These are phyloP conservation scores for Botrytis elliptica DNA, from an alignment of 2,329 filamentous ascomycete species.

Conservation along the genomic window DNA sequence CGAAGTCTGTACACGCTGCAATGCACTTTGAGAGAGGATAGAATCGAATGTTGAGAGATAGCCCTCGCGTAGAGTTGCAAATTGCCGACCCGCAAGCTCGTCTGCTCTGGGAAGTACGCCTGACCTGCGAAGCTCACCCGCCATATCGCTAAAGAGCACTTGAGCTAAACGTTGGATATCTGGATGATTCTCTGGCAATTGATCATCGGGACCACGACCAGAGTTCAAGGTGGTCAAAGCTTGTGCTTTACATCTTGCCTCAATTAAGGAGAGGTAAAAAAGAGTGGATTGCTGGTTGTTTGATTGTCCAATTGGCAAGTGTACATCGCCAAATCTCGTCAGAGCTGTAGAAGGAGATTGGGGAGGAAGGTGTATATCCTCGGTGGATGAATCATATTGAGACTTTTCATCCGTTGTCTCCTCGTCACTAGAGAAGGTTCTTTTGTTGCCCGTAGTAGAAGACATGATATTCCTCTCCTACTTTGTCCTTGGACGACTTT, in stretches of 20 bases:
- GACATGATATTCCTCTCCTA: conserved; percentile 6
- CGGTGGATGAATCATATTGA: conserved; percentile 17
- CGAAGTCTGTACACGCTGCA: conserved; percentile 17
- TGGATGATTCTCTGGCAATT: conserved; percentile 33
- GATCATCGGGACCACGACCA: conserved; percentile 27
- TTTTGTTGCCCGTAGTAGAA: background rate
- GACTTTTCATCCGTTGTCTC: conserved; percentile 4
- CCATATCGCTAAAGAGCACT: conserved; percentile 31
- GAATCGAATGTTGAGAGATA: conserved; percentile 35
- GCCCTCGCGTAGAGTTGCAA: conserved; percentile 26
- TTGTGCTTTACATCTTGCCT: conserved; percentile 36
- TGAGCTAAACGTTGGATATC: conserved; percentile 31
- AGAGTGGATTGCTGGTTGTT: conserved; percentile 30
- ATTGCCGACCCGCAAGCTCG: conserved; percentile 27
- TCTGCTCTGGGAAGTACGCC: conserved; percentile 32
- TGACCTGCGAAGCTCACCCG: conserved; percentile 27
- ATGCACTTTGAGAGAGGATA: conserved; percentile 31
- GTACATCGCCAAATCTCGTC: conserved; percentile 18
- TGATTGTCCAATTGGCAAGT: conserved; percentile 26
- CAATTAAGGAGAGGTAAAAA: conserved; percentile 38
- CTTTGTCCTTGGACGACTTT: conserved; percentile 11
- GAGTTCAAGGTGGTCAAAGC: conserved; percentile 32
- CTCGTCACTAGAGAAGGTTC: background rate
- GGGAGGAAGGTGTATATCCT: conserved; percentile 7
- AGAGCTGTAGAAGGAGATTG: conserved; percentile 20